These are phyloP conservation scores for Coniochaeta sp. DNA, from an alignment of 2,329 filamentous ascomycete genomes.

Conservation along the genomic window DNA sequence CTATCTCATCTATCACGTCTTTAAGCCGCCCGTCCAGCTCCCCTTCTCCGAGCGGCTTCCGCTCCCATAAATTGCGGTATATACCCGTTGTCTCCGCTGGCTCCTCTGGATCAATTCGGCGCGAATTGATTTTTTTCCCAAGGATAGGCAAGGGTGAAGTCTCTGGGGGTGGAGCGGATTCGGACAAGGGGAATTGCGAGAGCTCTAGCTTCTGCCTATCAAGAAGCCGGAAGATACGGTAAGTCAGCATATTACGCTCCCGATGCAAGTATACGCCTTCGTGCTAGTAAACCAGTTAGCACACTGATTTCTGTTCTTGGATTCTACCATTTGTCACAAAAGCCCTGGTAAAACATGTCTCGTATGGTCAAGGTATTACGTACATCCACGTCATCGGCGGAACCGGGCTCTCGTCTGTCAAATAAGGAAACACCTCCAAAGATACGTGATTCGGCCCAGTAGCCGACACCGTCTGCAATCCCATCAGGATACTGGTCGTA, in stretches of 20 bases:
- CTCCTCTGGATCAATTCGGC: no score
- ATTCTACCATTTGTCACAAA: no score
- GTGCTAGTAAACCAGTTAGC: neutral
- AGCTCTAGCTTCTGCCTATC: slow-evolving; percentile 13
- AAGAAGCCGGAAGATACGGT: slow-evolving; percentile 15
- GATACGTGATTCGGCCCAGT: slow-evolving; percentile 20
- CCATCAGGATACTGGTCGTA: slow-evolving; percentile 20
- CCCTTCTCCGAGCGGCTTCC: neutral
- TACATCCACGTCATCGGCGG: neutral
- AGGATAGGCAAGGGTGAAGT: no score
- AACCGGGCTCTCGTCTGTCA: slow-evolving; percentile 7
- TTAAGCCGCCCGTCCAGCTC: neutral
- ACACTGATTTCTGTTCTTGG: no score
- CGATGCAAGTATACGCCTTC: slow-evolving; percentile 13
- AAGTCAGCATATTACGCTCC: slow-evolving; percentile 7
- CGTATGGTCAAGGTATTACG: no score
- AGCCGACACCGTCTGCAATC: slow-evolving; percentile 18
- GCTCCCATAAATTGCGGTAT: no score
- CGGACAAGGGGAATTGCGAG: slow-evolving; percentile 11
- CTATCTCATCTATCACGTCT: neutral
- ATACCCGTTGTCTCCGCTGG: no score
- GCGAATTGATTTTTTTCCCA: no score
- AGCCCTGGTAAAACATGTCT: no score
- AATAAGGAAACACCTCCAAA: slow-evolving; percentile 18
- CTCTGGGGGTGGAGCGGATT: neutral